A percentile compares a stretch with the other conserved stretches of the same genome.
These are phyloP conservation scores for Suzukiozyma palmioleophila DNA, from an alignment of 1,139 yeast genomes.

Conservation along the genomic window DNA sequence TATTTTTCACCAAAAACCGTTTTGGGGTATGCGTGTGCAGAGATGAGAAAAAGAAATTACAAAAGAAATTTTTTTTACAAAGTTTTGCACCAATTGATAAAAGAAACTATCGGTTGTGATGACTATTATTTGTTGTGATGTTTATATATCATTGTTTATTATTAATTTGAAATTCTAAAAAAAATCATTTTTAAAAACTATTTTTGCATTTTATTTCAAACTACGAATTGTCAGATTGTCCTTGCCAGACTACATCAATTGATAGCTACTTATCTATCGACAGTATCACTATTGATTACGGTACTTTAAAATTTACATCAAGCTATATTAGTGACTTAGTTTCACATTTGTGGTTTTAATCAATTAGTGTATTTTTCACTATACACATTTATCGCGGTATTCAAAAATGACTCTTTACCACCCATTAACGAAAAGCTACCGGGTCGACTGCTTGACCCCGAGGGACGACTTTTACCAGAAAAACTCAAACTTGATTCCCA, in stretches of 20 bases:
- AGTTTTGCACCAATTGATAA: slow-evolving; percentile 1
- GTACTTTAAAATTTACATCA: no score
- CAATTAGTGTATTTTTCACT: not conserved
- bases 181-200: not conserved
- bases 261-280: no score
- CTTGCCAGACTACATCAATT: no score
- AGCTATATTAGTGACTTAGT: no score
- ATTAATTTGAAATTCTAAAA: not conserved
- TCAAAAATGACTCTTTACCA: slow-evolving; percentile 20
- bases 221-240: no score
- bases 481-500: not conserved
- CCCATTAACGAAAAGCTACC: slow-evolving; percentile 24
- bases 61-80: not conserved
- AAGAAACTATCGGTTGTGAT: not conserved
- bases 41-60: not conserved
- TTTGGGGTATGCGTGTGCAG: slow-evolving; percentile 1
- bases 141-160: no score
- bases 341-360: no score
- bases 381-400: not conserved
- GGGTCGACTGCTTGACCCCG: slow-evolving; percentile 42
- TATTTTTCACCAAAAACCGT: not conserved
- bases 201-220: not conserved
- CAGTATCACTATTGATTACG: no score
- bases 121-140: not conserved
- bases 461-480: slow-evolving; percentile 15